Percentiles rank a stretch among this genome's conserved stretches.
phyloP scores from a whole-genome alignment of 2,329 filamentous ascomycete genomes.

The Tolypocladium tundrense region DNA sequence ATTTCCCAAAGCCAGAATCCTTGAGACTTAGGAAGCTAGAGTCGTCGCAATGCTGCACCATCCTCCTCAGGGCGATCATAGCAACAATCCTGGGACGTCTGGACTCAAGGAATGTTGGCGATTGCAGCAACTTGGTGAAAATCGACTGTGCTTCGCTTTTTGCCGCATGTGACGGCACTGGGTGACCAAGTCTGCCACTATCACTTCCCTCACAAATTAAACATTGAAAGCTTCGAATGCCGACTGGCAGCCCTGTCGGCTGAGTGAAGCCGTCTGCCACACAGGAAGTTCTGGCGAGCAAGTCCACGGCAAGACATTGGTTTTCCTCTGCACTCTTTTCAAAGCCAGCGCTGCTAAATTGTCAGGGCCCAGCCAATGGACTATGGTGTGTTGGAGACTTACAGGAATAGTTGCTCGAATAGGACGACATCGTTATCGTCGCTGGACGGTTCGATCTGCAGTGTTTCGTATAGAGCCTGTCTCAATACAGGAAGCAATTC shows the following conservation, averaged over 20 bases:
- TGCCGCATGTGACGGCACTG: slow-evolving; percentile 3
- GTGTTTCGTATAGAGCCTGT: slow-evolving; percentile 15
- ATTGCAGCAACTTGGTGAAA: slow-evolving; percentile 35
- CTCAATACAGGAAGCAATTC: slow-evolving; percentile 11
- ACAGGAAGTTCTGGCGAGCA: slow-evolving; percentile 41
- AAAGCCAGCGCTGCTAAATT: slow-evolving; percentile 27
- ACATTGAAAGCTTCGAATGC: slow-evolving; percentile 7
- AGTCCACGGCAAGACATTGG: slow-evolving; percentile 41
- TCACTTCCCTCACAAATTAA: slow-evolving; percentile 13
- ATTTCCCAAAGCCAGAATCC: slow-evolving; percentile 60
- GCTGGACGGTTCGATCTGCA: slow-evolving; percentile 14
- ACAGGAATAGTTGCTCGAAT: slow-evolving; percentile 34
- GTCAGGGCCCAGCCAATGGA: slow-evolving; percentile 9
- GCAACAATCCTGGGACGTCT: slow-evolving; percentile 56
- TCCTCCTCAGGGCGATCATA: slow-evolving; percentile 59
- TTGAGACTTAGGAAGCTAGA: slow-evolving; percentile 54
- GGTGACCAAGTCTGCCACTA: background rate
- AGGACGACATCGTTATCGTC: slow-evolving; percentile 13
- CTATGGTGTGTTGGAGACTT: slow-evolving; percentile 17
- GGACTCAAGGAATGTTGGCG: slow-evolving; percentile 38
- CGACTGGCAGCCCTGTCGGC: background rate
- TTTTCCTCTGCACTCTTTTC: slow-evolving; percentile 33
- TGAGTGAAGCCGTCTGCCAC: slow-evolving; percentile 8
- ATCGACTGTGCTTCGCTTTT: slow-evolving; percentile 30
- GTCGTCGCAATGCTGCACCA: slow-evolving; percentile 57